Conservation (phyloP, 2,329 filamentous ascomycete genomes). For the Nothophaeocryptopus gaeumannii region DNA sequence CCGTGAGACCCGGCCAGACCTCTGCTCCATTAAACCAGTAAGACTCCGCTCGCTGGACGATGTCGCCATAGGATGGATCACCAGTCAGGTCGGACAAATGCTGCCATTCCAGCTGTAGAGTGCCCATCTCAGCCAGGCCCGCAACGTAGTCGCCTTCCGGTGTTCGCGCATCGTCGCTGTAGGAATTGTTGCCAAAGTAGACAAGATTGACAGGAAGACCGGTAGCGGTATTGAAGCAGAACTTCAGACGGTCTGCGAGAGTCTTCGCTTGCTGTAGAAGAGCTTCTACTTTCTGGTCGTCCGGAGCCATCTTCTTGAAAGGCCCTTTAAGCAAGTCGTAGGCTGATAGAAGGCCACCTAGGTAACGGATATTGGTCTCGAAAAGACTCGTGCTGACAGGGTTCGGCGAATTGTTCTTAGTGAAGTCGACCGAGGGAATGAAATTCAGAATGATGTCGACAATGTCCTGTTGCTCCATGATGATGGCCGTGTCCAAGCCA, state of each 20-base stretch:
- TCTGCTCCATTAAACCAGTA: conserved; percentile 69
- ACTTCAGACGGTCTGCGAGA: conserved; percentile 70
- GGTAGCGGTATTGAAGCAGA: conserved; percentile 72
- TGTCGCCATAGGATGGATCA: conserved; percentile 61
- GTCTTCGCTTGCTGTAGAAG: conserved; percentile 65
- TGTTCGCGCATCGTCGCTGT: conserved; percentile 26
- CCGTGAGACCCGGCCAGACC: conserved; percentile 75
- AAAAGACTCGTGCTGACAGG: conserved; percentile 60
- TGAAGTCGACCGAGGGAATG: conserved; percentile 69
- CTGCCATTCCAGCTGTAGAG: conserved; percentile 80
- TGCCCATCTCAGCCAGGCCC: conserved; percentile 73
- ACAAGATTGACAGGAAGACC: conserved; percentile 73
- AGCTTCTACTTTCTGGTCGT: conserved; percentile 49
- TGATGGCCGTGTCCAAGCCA: conserved; percentile 71
- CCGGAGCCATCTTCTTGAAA: conserved; percentile 33
- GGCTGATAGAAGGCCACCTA: conserved; percentile 74
- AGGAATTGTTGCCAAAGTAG: conserved; percentile 49
- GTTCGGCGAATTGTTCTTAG: conserved; percentile 41
- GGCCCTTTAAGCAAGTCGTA: conserved; percentile 73
- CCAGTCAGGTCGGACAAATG: conserved; percentile 73
- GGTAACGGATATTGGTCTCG: conserved; percentile 85
- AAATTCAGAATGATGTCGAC: conserved; percentile 68
- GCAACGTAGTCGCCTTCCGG: conserved; percentile 56
- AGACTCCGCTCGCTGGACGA: conserved; percentile 65
- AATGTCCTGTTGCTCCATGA: conserved; percentile 69